Evolutionary conservation across 805 yeast genomes (phyloP), one percentile per base, ranked within the genome.

Genomic region (Danielia oregonensis): DNA sequence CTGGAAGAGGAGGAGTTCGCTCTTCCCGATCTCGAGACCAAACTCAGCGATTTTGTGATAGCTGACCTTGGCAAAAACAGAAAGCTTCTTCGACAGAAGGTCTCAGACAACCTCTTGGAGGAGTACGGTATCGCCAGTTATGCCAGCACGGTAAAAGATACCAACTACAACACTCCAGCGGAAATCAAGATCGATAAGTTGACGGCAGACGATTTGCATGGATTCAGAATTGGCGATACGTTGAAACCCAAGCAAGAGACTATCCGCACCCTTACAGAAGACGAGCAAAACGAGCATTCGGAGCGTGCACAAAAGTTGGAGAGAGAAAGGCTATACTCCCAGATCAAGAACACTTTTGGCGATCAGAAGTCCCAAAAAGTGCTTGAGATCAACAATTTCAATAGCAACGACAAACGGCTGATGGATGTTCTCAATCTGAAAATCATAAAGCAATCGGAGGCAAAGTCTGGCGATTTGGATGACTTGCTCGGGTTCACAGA

Each of bases 111-210:
- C 31, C 51, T 63, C 19, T 44, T 65, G 17, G 62, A 60, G 23
- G 72, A 67, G 33, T 67, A 67, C 42, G 72, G 72, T 1, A 35
- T 67, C 11, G 54, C 44, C 3, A 51, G 54, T 37, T 63, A 61
- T 39, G 30, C 42, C 6, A 55, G 60, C 9, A 55, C 64, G 1
- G 51, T 55, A 2, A 53, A 51, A 22, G 40, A 47, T 14, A 48
- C 52, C 22, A 68, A 63, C 42, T 59, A 59, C 41, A 53, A 58
- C 37, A 55, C 38, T 24, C 8, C 42, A 21, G 17, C 43, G 18
- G 56, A 48, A 29, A 40, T 44, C 29, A 43, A 45, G n/a, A 19
- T 62, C 15, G 53, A 49, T 24, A 47, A 52, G 18, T 50, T 62
- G 16, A 40, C 55, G 1, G 46, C 55, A 2, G 42, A 36, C 2